These are phyloP conservation scores for Entomortierella beljakovae DNA, from an alignment of 192 early-diverging fungal genomes.

Conservation along the genomic window DNA sequence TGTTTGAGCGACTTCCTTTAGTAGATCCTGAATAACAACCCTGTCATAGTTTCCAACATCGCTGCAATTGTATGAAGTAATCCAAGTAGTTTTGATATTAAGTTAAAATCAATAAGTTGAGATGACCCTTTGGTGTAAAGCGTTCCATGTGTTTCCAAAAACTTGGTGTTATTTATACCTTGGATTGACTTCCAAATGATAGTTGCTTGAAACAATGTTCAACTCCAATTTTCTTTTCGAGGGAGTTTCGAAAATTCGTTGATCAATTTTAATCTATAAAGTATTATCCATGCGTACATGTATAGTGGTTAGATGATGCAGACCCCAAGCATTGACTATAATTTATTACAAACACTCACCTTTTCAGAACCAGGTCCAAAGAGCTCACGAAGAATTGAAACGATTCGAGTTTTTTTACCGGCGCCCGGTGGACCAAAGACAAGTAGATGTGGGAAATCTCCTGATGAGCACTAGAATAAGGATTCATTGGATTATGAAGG, in stretches of 20 bases:
- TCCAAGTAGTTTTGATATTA: no score
- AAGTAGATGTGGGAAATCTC: conserved; percentile 95
- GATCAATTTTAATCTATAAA: conserved; percentile 88
- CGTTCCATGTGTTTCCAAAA: neutral
- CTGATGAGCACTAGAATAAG: conserved; percentile 62
- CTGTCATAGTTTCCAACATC: conserved; percentile 97
- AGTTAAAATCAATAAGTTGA: no score
- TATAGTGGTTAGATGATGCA: no score
- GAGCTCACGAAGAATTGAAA: conserved; percentile 85
- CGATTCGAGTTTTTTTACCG: conserved; percentile 96
- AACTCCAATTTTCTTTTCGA: conserved; percentile 89
- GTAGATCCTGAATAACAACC: conserved; percentile 91
- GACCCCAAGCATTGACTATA: no score
- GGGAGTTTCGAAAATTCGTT: conserved; percentile 85
- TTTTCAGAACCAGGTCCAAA: conserved; percentile 94
- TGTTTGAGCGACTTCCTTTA: conserved; percentile 98
- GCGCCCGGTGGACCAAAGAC: conserved; percentile 97
- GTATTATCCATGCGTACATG: no score
- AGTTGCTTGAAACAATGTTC: conserved; percentile 91
- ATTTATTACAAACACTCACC: conserved; percentile 63
- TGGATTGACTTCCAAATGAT: conserved; percentile 97
- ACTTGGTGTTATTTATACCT: conserved; percentile 63
- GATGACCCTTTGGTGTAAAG: no score
- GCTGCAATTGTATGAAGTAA: conserved; percentile 52
- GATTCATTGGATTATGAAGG: neutral